Evolutionary conservation across 345 rosid genomes (phyloP).

Genomic region (Aquilaria sinensis): DNA sequence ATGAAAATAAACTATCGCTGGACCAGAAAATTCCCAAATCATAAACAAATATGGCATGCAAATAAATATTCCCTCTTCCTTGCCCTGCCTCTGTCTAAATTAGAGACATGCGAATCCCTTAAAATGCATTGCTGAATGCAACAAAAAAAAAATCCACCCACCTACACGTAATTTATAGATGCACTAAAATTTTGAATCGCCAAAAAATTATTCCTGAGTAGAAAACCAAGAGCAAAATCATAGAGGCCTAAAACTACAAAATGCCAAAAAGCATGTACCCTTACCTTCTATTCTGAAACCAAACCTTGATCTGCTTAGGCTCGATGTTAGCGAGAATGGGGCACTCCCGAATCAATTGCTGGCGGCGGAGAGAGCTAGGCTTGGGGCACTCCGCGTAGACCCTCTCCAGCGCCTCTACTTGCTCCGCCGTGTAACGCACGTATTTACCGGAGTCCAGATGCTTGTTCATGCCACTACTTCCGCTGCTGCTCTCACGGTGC

Average conservation of each 20-base stretch:
- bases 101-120: too few relatives aligned
- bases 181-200: too few relatives aligned
- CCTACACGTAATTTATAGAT: too few relatives aligned
- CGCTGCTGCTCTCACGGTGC: conserved; percentile 72
- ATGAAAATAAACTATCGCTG: too few relatives aligned
- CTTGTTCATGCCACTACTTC: conserved; percentile 77
- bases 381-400: conserved; percentile 98
- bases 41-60: background rate
- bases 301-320: conserved; percentile 99
- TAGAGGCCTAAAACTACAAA: too few relatives aligned
- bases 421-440: conserved; percentile 95
- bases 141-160: too few relatives aligned
- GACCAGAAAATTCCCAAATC: conserved; percentile 4
- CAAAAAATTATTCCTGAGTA: too few relatives aligned
- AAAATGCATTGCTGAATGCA: background rate
- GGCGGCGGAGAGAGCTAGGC: conserved; percentile 93
- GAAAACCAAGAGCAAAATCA: too few relatives aligned
- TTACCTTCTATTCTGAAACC: conserved; percentile 99
- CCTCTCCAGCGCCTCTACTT: conserved; percentile 97
- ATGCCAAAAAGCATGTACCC: background rate
- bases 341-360: conserved; percentile 94
- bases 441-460: conserved; percentile 85
- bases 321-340: conserved; percentile 92
- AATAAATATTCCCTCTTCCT: background rate
- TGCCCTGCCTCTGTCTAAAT: conserved; percentile 1